These are phyloP conservation scores for Logfia minima DNA, from an alignment of 129 eudicot species.

Conservation along the genomic window DNA sequence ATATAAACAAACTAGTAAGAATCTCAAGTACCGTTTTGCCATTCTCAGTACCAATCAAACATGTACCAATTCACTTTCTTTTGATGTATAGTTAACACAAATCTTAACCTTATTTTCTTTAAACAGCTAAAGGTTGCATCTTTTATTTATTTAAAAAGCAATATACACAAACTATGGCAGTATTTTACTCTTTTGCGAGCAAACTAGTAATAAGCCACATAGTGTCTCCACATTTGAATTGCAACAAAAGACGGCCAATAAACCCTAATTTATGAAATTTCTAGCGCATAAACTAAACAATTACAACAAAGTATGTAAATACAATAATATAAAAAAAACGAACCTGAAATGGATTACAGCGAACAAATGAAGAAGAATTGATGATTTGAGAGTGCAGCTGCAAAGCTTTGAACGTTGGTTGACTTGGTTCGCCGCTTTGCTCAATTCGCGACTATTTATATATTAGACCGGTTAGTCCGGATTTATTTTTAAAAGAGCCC, in stretches of 20 bases:
- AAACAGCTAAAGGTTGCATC: neutral
- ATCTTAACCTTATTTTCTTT: neutral
- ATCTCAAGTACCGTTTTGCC: neutral
- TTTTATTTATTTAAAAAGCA: neutral
- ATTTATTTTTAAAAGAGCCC: neutral
- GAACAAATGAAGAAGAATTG: conserved; percentile 4
- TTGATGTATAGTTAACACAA: neutral
- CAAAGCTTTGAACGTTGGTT: neutral
- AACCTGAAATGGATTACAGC: neutral
- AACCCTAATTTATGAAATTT: neutral
- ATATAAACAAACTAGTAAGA: neutral
- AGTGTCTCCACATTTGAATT: neutral
- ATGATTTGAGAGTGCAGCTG: neutral
- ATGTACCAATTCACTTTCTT: neutral
- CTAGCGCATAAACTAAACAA: neutral
- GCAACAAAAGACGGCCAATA: neutral
- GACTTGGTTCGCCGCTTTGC: neutral
- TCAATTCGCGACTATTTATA: neutral
- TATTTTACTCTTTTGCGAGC: neutral
- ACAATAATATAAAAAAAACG: neutral
- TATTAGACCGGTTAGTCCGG: neutral
- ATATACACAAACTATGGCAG: neutral
- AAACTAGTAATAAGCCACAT: neutral
- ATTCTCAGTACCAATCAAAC: neutral
- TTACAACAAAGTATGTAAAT: neutral